Evolutionary conservation across 805 yeast species (phyloP), one percentile per base, ranked within the genome.

Genomic region (Saturnispora serradocipensis): DNA sequence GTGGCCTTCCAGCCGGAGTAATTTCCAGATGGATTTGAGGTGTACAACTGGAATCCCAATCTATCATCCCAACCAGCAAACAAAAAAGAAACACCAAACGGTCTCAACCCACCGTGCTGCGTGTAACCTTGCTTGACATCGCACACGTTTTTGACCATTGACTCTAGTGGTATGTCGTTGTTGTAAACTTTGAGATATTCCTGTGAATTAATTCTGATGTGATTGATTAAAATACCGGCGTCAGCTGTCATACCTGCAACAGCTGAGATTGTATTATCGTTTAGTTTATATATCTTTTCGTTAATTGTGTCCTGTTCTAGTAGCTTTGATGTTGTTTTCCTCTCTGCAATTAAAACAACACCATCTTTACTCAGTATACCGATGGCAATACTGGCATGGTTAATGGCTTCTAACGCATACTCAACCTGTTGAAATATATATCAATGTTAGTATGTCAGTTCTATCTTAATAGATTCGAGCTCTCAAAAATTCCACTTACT

Each of bases 1-100:
- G 97, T 91, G 43, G 99, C 99, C 70, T 87, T 89, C 99, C 99
- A 93, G 25, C 99, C 98, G 20, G 95, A 81, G 67, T 90, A 93
- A 71, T 93, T 93, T 27, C 99, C 99, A 0, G 96, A 87, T 13
- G 99, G 99, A 66, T 93, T 93, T 24, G 96, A 86, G 5, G 97
- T 90, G 71, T 84, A 93, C 58, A 93, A 74, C 69, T 93, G 99
- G 74, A 85, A 93, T 32, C 89, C 89, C 61, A 83, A 84, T 62
- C 88, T 73, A 50, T 88, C 91, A 67, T 93, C 99, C 64, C 83
- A 85, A 7, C 99, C 99, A 5, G 98, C 99, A 64, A 87, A 93
- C 54, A 93, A 79, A 69, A 93, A 90, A 49, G 96, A 86, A 40
- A 93, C 99, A 63, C 99, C 99, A 67, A 89, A 93, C 20, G 99